Base-by-base conservation (phyloP, 805 yeast species). In the Saturnispora bothae region DNA sequence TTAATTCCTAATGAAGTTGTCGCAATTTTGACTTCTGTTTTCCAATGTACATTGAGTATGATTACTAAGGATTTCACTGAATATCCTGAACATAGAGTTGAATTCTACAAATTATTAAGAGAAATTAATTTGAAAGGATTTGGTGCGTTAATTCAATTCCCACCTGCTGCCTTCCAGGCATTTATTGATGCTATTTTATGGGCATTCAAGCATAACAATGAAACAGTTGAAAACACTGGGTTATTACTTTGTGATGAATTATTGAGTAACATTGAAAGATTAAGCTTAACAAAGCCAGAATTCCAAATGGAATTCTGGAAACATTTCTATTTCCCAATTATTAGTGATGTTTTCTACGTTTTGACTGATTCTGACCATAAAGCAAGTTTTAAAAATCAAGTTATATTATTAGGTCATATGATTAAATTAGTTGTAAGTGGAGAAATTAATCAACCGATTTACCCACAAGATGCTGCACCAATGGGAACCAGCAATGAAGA, bases 181-280 rank as follows among this genome's bases (percentile, higher is more conserved):
- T 80, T 92, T 41, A 77, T 92, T 43, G 89, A 86, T 61, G 94
- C 97, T 3, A 88, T 95, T 33, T 68, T 92, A 53, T 92, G 99
- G 99, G 96, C 97, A 0, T 83, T 92, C 60, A 89, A 92, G 62
- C 99, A 92, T 60, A 92, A 88, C 54, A 88, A 92, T 61, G 77
- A 97, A 59, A 97, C 89, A 40, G 96, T 92, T 40, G 98, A 92
- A 60, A 88, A 81, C 46, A 79, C 79, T 39, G 99, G 98, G 20
- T 71, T 92, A 49, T 73, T 79, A 28, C 69, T 92, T 46, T 83
- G 92, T 25, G 68, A 81, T 41, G 96, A 89, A 54, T 67, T 92
- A 44, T 68, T 89, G 43, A 76, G 74, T 48, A 92, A 92, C 57
- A 88, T 92, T 48, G 89, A 86, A 47, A 74, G 71, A 38, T 65